phyloP scores from a whole-genome alignment of 2,329 filamentous ascomycete genomes.

The Alternaria brassicicola region DNA sequence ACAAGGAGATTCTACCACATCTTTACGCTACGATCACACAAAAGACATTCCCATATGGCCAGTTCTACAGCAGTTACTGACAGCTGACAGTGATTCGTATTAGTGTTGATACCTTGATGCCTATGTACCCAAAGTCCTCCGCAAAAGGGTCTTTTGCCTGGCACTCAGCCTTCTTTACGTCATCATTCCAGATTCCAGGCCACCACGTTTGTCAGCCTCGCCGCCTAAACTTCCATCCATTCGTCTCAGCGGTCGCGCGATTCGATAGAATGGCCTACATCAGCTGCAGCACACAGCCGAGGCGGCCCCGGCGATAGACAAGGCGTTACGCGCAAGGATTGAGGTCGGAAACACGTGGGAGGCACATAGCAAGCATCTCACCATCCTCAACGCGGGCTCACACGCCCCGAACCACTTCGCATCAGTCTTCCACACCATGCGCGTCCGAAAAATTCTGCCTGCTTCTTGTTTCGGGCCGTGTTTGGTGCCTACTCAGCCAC shows the following conservation, averaged over 20 bases:
- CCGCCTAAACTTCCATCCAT: neutral
- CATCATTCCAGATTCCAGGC: constrained; percentile 2
- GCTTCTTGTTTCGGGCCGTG: constrained; percentile 1
- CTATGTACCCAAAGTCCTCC: neutral
- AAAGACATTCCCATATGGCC: neutral
- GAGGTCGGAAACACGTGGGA: constrained; percentile 20
- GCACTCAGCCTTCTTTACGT: constrained; percentile 3
- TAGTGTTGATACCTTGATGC: neutral
- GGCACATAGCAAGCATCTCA: constrained; percentile 10
- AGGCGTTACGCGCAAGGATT: constrained; percentile 3
- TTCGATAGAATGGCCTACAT: neutral
- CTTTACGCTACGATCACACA: neutral
- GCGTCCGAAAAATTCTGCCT: constrained; percentile 4
- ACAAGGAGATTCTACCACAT: neutral
- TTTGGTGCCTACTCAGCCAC: neutral
- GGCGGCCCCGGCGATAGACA: constrained; percentile 1
- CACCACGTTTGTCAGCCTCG: neutral
- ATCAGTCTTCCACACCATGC: constrained; percentile 8
- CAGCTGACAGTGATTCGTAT: neutral
- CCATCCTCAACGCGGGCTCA: neutral
- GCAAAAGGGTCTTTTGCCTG: neutral
- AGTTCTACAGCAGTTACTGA: neutral
- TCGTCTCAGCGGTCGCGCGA: neutral
- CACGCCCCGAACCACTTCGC: constrained; percentile 1
- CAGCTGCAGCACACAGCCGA: constrained; percentile 13